phyloP scores from a whole-genome alignment of 2,329 filamentous ascomycete species.

The Endocalyx cinctus region DNA sequence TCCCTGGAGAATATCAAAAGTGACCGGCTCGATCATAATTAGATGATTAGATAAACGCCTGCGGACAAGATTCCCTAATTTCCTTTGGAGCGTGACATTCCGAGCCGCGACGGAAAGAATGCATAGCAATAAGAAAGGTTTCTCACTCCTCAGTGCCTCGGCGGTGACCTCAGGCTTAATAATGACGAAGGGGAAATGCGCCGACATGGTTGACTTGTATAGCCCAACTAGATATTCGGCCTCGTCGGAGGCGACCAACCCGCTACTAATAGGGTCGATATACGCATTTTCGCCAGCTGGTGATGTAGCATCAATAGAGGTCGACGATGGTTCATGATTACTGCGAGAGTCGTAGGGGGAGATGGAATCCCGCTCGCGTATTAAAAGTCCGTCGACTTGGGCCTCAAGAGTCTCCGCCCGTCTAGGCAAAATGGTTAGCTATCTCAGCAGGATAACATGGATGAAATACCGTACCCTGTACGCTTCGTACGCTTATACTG shows the following conservation, averaged over 20 bases:
- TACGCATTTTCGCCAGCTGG: neutral
- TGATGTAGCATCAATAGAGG: too few species aligned
- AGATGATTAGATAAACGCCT: neutral
- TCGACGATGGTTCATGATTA: neutral
- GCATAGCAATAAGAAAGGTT: slow-evolving; percentile 5
- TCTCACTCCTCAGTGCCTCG: slow-evolving; percentile 4
- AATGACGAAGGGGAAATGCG: slow-evolving; percentile 7
- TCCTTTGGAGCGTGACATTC: slow-evolving; percentile 4
- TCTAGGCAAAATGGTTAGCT: neutral
- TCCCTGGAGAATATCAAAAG: slow-evolving; percentile 6
- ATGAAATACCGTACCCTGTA: slow-evolving; percentile 2
- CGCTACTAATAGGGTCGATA: slow-evolving; percentile 3
- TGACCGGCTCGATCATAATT: neutral
- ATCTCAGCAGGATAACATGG: too few species aligned
- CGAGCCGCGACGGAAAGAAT: slow-evolving; percentile 1
- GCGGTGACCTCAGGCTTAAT: slow-evolving; percentile 2
- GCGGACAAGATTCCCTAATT: slow-evolving; percentile 1
- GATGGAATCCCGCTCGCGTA: neutral
- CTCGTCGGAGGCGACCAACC: slow-evolving; percentile 2
- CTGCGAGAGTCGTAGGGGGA: neutral
- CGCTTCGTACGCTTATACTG: slow-evolving; percentile 3
- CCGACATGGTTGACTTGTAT: slow-evolving; percentile 3
- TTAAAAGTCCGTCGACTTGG: slow-evolving; percentile 6
- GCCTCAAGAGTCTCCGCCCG: slow-evolving; percentile 5
- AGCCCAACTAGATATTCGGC: slow-evolving; percentile 1